phyloP scores from a whole-genome alignment of 352 stramenopile genomes.

The Phytophthora sp. region DNA sequence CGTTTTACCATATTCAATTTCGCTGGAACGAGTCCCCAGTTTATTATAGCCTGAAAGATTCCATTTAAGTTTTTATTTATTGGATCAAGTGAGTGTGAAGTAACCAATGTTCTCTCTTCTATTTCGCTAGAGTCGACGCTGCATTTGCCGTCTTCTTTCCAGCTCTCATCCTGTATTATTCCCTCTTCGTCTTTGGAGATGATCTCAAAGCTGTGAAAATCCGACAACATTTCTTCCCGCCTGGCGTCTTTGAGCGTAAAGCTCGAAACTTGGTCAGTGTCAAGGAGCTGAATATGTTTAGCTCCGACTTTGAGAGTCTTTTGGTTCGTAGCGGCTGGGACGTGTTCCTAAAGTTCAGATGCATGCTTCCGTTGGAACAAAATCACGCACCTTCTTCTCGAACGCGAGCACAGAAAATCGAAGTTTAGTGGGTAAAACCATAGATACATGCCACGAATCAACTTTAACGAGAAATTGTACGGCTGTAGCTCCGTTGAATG shows the following conservation, averaged over 20 bases:
- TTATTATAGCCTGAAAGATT: conserved; percentile 45
- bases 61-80: conserved; percentile 35
- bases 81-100: not conserved
- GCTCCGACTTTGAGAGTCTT: conserved; percentile 37
- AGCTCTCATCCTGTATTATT: conserved; percentile 36
- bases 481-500: not conserved
- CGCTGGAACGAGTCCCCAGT: conserved; percentile 37
- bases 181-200: conserved; percentile 38
- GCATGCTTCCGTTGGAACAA: conserved; percentile 36
- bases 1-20: conserved; percentile 45
- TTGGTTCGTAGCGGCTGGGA: conserved; percentile 22
- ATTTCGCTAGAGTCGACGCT: conserved; percentile 36
- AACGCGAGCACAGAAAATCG: conserved; percentile 7
- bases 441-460: not conserved
- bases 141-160: conserved; percentile 50
- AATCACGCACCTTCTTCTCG: conserved; percentile 32
- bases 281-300: conserved; percentile 46
- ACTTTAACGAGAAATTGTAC: not conserved
- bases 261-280: conserved; percentile 39
- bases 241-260: conserved; percentile 41
- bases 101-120: not conserved
- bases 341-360: conserved; percentile 38
- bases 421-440: not conserved
- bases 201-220: conserved; percentile 44
- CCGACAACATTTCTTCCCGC: conserved; percentile 45